Evolutionary conservation across 768 basidiomycete species (phyloP), one percentile per base, ranked within the genome.

Genomic region (Trametes cubensis): DNA sequence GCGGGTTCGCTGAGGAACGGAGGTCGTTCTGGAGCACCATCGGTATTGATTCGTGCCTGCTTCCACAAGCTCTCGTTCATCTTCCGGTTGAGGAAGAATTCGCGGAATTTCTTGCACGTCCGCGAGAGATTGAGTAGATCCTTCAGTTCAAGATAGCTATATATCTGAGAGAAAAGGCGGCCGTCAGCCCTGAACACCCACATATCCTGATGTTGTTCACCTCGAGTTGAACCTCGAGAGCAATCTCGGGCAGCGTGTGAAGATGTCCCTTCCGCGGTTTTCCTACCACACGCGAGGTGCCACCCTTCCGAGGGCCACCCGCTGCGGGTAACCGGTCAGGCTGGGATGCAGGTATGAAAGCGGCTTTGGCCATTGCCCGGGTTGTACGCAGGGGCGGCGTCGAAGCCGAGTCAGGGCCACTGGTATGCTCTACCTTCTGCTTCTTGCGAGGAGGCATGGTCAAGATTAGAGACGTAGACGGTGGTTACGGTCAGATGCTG

Each of bases 121-220:
- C 61, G 61, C 2, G 54, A 26, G n/a, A 62, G 54, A n/a, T 44
- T 30, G 20, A 50, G 34, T 1, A 62, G 48, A 18, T 62, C 61
- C 13, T 26, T 11, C 8, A 50, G 34, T 14, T 46, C 34, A 14
- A 62, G 42, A 47, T 57, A 21, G 38, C 42, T 26, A 44, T 45
- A 62, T 45, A 62, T 41, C 61, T 62, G 11, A 20, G 15, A 15
- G 0, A 14, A 18, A 18, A 7, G 21, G 28, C 42, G 42, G 20
- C 42, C 34, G 5, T 44, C 42, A 44, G 17, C 20, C 3, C 13
- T 11, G 10, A 11, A 48, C 23, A 23, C 15, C 15, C 23, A 25
- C n/a, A 48, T 14, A 10, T 23, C 23, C 23, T 4, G 47, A 20
- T 15, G 15, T 25, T 26, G 49, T 28, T 34, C 10, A 50, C 49